These are phyloP conservation scores for Cercis canadensis DNA, from an alignment of 306 rosid species.

Conservation along the genomic window DNA sequence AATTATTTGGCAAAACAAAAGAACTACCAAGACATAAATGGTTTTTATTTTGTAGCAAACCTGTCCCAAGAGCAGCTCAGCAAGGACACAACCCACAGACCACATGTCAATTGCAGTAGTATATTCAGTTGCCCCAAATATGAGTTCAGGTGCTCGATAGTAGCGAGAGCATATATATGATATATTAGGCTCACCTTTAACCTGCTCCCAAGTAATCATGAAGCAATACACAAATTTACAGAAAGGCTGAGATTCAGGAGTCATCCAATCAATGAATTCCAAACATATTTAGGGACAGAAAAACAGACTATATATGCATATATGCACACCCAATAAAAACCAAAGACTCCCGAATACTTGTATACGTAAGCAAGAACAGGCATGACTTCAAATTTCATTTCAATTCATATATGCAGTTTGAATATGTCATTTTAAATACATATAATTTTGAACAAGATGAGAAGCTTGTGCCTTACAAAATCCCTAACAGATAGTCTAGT, in stretches of 20 bases:
- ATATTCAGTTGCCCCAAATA: conserved; percentile 78
- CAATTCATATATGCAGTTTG: not conserved
- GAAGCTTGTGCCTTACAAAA: too few species aligned
- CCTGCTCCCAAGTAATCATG: conserved; percentile 43
- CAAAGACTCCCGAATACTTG: too few species aligned
- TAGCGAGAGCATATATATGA: conserved; percentile 78
- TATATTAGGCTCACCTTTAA: conserved; percentile 78
- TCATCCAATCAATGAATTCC: not conserved
- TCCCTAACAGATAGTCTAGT: too few species aligned
- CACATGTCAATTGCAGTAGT: conserved; percentile 74
- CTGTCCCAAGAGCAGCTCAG: conserved; percentile 76
- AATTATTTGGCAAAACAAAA: not conserved
- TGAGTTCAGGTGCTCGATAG: conserved; percentile 79
- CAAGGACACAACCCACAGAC: conserved; percentile 78
- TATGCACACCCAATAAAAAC: not conserved
- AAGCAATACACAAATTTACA: not conserved
- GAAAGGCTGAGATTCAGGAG: not conserved
- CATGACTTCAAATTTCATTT: not conserved
- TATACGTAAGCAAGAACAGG: not conserved
- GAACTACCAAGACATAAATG: not conserved
- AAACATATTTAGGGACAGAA: too few species aligned
- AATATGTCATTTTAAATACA: too few species aligned
- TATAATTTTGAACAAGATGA: too few species aligned
- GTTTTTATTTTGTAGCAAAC: conserved; percentile 35
- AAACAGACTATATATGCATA: too few species aligned